phyloP scores from a whole-genome alignment of 495 filamentous ascomycete species.

The Lasiosphaeria ovina region DNA sequence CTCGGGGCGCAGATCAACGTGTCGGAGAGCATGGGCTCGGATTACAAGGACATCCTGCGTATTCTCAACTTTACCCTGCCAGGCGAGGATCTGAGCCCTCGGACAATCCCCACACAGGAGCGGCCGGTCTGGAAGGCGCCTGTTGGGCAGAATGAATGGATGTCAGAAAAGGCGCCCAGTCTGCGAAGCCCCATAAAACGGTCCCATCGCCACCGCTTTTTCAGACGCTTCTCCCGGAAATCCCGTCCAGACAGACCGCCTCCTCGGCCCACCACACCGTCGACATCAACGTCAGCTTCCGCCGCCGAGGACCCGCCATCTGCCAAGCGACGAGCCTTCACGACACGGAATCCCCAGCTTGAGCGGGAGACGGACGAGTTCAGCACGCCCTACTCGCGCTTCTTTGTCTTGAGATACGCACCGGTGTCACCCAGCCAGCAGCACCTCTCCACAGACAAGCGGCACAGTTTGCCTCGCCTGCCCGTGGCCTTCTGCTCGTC shows the following conservation, averaged over 20 bases:
- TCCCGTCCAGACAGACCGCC: neutral
- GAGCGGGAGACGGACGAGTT: slow-evolving; percentile 9
- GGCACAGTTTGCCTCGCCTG: slow-evolving; percentile 6
- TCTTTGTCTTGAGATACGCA: slow-evolving; percentile 31
- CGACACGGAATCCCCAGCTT: neutral
- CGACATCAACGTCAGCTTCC: neutral
- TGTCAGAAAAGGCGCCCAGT: neutral
- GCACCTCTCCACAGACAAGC: neutral
- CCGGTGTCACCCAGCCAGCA: neutral
- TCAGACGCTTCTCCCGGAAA: slow-evolving; percentile 20
- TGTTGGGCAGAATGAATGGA: neutral
- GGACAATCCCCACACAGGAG: slow-evolving; percentile 6
- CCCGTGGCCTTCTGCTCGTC: slow-evolving; percentile 30
- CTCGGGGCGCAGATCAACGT: slow-evolving; percentile 58
- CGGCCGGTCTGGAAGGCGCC: slow-evolving; percentile 4
- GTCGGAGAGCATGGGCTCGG: slow-evolving; percentile 48
- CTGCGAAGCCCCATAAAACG: neutral
- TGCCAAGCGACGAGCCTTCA: neutral
- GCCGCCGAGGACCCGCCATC: neutral
- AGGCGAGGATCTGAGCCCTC: slow-evolving; percentile 3
- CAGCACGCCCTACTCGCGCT: slow-evolving; percentile 49
- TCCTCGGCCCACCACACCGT: slow-evolving; percentile 8
- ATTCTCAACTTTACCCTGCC: slow-evolving; percentile 37
- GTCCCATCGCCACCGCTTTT: slow-evolving; percentile 26
- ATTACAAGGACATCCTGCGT: slow-evolving; percentile 47